Base-by-base conservation (phyloP, 495 filamentous ascomycete species). In the Emericellopsis terricola region DNA sequence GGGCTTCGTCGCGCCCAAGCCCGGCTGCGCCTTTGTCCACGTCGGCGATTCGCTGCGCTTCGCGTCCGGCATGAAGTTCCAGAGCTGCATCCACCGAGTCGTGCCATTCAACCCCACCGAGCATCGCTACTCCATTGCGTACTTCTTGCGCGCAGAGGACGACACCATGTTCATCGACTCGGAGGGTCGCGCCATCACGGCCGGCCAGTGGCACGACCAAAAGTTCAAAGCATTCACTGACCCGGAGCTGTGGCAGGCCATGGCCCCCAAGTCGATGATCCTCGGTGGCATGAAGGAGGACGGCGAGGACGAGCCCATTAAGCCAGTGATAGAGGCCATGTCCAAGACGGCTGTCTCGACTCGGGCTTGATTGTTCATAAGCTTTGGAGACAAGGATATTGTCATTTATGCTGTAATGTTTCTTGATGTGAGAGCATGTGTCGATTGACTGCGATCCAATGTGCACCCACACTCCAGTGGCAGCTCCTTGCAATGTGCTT, bases 21-120 rank as follows among this genome's bases (percentile, higher is more conserved):
- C 47, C 1, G 64, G 64, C 26, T 54, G 50, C 40, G 67, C 62
- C 15, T 55, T 72, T 38, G 57, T 72, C 38, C 66, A 72, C 49
- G 57, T 74, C 0, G 69, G 69, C 36, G 69, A 72, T 50, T 65
- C 62, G 13, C 51, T 73, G 41, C 61, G 64, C 23, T 68, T 67
- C 42, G 53, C 62, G 4, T 55, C 50, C 30, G 59, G 57, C 24
- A 53, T 61, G 46, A 59, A 52, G 28, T 51, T 73, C 41, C 59
- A 59, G 41, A 67, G 62, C 16, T 63, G 56, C 47, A 59, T 71
- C 44, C 68, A 73, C 53, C 56, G 65, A 29, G 67, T 73, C 9
- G 61, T 70, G 19, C 68, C 68, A 9, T 49, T 56, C 36, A 39
- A 64, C 49, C 48, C 49, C 23, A 38, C 39, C 37, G 55, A 65